Evolutionary conservation across 176 grass and related monocot genomes (phyloP).

Genomic region (Saccharum officinarum): DNA sequence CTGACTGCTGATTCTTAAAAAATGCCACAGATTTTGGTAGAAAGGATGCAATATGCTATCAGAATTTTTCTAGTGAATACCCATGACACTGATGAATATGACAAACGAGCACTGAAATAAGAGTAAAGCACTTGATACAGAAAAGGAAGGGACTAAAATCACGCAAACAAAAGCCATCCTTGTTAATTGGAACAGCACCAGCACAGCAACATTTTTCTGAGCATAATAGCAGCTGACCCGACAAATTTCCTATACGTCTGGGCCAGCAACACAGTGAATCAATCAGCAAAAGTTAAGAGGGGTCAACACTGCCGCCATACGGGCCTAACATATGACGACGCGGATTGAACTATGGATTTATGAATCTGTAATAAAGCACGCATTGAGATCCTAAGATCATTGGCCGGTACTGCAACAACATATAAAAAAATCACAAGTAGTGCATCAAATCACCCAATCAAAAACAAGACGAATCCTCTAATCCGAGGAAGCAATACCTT

Average conservation of each 20-base stretch:
- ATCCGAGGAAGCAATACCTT: slow-evolving; percentile 45
- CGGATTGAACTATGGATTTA: neutral
- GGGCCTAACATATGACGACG: neutral
- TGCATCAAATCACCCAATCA: neutral
- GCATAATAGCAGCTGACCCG: neutral
- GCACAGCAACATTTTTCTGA: neutral
- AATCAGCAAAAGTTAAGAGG: neutral
- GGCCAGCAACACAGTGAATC: neutral
- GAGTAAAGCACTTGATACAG: neutral
- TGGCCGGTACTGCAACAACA: neutral
- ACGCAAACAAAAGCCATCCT: neutral
- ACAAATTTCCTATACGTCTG: neutral
- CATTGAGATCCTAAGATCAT: neutral
- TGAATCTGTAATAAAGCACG: neutral
- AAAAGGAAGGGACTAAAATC: neutral
- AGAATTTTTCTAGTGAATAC: neutral
- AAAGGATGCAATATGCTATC: neutral
- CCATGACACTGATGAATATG: neutral
- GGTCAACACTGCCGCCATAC: neutral
- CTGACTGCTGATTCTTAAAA: neutral
- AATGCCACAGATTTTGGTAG: neutral
- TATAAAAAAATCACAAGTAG: neutral
- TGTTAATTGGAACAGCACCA: neutral
- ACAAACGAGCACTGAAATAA: neutral
- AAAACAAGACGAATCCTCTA: neutral